Evolutionary conservation across 257 asterid genomes (phyloP).

Genomic region (Mentha longifolia): DNA sequence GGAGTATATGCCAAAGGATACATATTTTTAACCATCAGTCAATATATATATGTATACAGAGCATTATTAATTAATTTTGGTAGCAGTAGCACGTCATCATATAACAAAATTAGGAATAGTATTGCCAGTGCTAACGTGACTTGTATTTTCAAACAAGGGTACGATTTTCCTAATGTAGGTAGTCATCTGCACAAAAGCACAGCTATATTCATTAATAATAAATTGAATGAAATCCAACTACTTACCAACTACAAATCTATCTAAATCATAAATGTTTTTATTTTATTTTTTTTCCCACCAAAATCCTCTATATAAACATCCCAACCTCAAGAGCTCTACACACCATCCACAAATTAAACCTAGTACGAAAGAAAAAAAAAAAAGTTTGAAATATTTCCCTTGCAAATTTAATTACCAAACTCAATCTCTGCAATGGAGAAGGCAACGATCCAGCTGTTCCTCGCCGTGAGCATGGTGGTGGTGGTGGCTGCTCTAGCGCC

Average conservation of each 20-base stretch:
- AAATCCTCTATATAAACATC: slow-evolving; percentile 40
- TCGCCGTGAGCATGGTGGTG: slow-evolving; percentile 35
- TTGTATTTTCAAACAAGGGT: neutral
- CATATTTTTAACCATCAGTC: too few species aligned
- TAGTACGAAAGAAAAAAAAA: neutral
- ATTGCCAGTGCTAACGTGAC: neutral
- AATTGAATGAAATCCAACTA: slow-evolving; percentile 40
- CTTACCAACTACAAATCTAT: slow-evolving; percentile 31
- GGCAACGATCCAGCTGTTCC: slow-evolving; percentile 24
- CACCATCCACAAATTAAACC: neutral
- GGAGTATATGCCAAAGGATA: too few species aligned
- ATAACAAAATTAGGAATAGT: neutral
- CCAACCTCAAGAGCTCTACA: neutral
- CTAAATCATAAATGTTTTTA: slow-evolving; percentile 27
- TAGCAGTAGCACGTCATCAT: too few species aligned
- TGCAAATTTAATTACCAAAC: neutral
- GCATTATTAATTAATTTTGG: too few species aligned
- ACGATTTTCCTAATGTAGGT: slow-evolving; percentile 20
- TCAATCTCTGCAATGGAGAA: slow-evolving; percentile 44
- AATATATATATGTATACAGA: too few species aligned
- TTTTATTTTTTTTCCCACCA: too few species aligned
- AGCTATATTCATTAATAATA: slow-evolving; percentile 26
- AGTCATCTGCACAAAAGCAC: neutral
- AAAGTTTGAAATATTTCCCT: neutral
- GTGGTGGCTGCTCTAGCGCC: slow-evolving; percentile 34